A percentile compares a stretch with the other conserved stretches of the same genome.
phyloP scores from a whole-genome alignment of 257 asterid species.

The Salvia splendens region DNA sequence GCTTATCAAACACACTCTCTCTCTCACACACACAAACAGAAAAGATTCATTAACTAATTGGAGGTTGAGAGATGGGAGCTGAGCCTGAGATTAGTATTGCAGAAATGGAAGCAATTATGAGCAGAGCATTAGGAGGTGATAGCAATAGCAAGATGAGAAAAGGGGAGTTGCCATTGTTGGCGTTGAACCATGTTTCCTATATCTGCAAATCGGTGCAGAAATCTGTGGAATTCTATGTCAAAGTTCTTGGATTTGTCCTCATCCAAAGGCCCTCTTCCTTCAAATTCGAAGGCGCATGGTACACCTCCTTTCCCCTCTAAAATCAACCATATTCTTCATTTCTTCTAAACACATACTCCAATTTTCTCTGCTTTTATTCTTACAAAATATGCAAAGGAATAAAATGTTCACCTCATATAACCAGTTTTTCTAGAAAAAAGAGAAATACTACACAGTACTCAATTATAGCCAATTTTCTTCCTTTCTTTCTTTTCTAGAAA shows the following conservation, averaged over 20 bases:
- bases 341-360: too few relatives aligned
- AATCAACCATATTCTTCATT: too few relatives aligned
- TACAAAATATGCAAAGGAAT: too few relatives aligned
- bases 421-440: too few relatives aligned
- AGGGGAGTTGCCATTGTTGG: constrained; percentile 45
- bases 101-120: constrained; percentile 10
- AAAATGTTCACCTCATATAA: too few relatives aligned
- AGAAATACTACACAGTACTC: too few relatives aligned
- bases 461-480: too few relatives aligned
- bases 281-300: constrained; percentile 90
- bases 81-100: constrained; percentile 1
- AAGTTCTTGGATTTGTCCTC: constrained; percentile 73
- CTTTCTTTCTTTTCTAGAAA: too few relatives aligned
- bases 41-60: background rate
- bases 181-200: constrained; percentile 72
- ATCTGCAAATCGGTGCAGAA: constrained; percentile 64
- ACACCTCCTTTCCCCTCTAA: background rate
- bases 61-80: constrained; percentile 19
- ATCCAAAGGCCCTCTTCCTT: constrained; percentile 82
- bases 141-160: background rate
- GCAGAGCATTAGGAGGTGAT: background rate
- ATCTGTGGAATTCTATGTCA: constrained; percentile 62
- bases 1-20: background rate
- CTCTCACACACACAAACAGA: background rate
- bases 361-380: too few relatives aligned